phyloP scores from a whole-genome alignment of 352 stramenopile species.

The Phytophthora constricta region DNA sequence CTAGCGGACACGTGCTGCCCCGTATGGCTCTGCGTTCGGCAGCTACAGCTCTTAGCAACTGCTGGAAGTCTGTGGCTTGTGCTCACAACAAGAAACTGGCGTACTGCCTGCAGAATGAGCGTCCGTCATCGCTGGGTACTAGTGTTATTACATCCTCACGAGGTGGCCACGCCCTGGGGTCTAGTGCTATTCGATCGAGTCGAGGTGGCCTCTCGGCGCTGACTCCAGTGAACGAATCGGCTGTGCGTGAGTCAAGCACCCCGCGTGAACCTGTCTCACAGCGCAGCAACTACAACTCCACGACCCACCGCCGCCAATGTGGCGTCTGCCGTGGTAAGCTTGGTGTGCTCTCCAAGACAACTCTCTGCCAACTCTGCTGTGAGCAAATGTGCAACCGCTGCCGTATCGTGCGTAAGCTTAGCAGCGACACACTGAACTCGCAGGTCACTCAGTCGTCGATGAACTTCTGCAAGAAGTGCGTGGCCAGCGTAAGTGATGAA shows the following conservation, averaged over 20 bases:
- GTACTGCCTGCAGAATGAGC: conserved; percentile 56
- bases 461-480: conserved; percentile 73
- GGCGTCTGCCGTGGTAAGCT: conserved; percentile 43
- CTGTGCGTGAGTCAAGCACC: conserved; percentile 22
- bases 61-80: conserved; percentile 68
- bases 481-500: conserved; percentile 56
- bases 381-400: conserved; percentile 53
- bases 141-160: conserved; percentile 15
- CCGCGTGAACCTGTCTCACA: conserved; percentile 32
- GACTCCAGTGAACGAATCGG: conserved; percentile 34
- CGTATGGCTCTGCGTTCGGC: conserved; percentile 49
- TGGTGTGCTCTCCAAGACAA: conserved; percentile 38
- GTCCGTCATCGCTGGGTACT: conserved; percentile 18
- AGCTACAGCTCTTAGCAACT: conserved; percentile 57
- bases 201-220: conserved; percentile 31
- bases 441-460: conserved; percentile 54
- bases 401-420: conserved; percentile 53
- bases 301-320: conserved; percentile 31
- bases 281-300: conserved; percentile 34
- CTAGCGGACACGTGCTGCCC: conserved; percentile 50
- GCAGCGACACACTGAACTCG: conserved; percentile 47
- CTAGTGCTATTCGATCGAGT: conserved; percentile 22
- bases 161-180: conserved; percentile 5
- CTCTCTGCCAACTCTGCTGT: conserved; percentile 52
- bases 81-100: conserved; percentile 78